Evolutionary conservation across 1,284 basidiomycete species (phyloP).

Genomic region (Leucoagaricus sp.): DNA sequence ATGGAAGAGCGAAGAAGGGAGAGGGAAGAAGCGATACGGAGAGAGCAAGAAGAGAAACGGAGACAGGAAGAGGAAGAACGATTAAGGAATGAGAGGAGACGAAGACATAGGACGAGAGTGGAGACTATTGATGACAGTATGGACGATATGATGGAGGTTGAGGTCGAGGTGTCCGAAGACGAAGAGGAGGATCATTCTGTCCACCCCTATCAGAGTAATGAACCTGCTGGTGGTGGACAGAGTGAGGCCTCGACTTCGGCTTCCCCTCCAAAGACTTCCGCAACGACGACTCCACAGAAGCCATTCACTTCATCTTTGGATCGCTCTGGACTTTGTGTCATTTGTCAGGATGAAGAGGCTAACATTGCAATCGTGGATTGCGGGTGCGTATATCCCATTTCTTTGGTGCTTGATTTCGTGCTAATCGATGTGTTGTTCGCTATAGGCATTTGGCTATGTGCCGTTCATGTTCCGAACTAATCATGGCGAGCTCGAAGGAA

Average conservation of each 20-base stretch:
- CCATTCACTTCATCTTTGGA: constrained; percentile 38
- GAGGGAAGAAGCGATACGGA: constrained; percentile 40
- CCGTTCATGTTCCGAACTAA: constrained; percentile 77
- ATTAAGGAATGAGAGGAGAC: constrained; percentile 39
- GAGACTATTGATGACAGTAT: constrained; percentile 19
- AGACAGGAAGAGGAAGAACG: constrained; percentile 21
- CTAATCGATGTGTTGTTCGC: background rate
- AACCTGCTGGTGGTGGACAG: background rate
- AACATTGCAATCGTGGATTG: constrained; percentile 92
- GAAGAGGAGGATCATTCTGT: constrained; percentile 1
- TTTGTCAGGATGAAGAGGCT: constrained; percentile 90
- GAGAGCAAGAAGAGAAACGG: constrained; percentile 26
- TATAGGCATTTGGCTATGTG: constrained; percentile 82
- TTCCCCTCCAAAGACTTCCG: constrained; percentile 17
- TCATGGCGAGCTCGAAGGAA: constrained; percentile 79
- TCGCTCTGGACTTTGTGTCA: constrained; percentile 77
- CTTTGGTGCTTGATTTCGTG: constrained; percentile 1
- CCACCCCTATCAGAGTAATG: background rate
- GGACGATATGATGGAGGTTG: constrained; percentile 10
- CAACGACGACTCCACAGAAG: constrained; percentile 14
- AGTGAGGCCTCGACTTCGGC: background rate
- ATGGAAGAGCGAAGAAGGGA: constrained; percentile 35
- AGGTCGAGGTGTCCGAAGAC: constrained; percentile 4
- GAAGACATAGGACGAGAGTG: constrained; percentile 31
- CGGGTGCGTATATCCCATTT: constrained; percentile 56